Evolutionary conservation across 257 asterid genomes (phyloP), one percentile per base, ranked within the genome.

Genomic region (Asclepias syriaca): DNA sequence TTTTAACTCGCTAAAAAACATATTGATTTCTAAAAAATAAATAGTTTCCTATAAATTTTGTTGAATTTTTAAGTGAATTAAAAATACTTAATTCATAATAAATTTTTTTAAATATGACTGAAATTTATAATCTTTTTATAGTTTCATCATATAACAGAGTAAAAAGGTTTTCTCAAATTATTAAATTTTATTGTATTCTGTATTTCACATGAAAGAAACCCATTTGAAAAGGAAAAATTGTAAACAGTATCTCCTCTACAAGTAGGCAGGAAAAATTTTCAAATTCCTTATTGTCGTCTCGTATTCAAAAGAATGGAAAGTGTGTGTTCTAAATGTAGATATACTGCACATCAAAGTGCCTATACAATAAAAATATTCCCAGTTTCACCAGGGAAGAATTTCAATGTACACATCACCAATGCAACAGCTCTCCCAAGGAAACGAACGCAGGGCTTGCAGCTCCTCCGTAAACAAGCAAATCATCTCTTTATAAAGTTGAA

Each of bases 401-500:
- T 16, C 39, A 10, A 29, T 65, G 11, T 34, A 39, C 65, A 16
- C 7, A 9, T 54, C 48, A 54, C 34, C 67, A 57, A 18, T 54
- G 74, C 27, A 8, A 46, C 68, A 50, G 37, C 66, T 71, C 73
- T 66, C 50, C 34, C 2, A 37, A n/a, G 59, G 60, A 69, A 43
- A 43, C 48, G 48, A 69, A 50, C n/a, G 18, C 54, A 39, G 69
- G 69, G 13, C 55, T 2, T 2, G 50, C 11, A 48, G 66, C 11
- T 70, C 24, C 2, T 51, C 56, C 8, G 7, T 34, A 48, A 43
- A 59, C 70, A 51, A 10, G 8, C 56, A 66, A 66, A 63, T 83
- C 81, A 93, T 75, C 98, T 83, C 92, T 87, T 89, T 86, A 85
- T 91, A 80, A 93, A 93, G 85, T 87, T 90, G 71, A 93, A 93